Conservation (phyloP, 495 filamentous ascomycete genomes). For the Letharia lupina region DNA sequence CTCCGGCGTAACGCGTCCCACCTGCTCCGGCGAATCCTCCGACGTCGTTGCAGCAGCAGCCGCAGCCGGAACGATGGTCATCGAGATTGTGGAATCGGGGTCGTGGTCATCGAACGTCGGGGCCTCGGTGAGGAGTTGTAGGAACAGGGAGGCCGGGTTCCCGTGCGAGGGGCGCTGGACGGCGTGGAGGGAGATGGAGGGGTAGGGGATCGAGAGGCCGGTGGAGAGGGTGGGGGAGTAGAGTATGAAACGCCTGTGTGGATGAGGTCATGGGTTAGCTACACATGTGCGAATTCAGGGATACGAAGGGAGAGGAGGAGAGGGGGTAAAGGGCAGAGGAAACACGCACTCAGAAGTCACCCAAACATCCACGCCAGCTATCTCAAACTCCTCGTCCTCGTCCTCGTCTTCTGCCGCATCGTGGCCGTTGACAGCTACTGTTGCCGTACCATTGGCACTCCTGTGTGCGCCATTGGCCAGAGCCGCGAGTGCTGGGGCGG, state of each 20-base stretch:
- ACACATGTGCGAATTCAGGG: neutral
- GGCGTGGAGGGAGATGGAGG: conserved; percentile 79
- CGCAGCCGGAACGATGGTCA: conserved; percentile 58
- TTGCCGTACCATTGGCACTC: conserved; percentile 26
- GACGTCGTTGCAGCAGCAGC: neutral
- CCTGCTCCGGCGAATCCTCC: neutral
- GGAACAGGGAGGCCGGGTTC: conserved; percentile 30
- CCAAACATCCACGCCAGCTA: conserved; percentile 59
- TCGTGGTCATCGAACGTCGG: conserved; percentile 49
- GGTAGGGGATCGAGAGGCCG: conserved; percentile 80
- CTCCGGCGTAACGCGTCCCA: conserved; percentile 15
- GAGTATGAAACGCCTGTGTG: conserved; percentile 44
- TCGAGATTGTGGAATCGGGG: conserved; percentile 57
- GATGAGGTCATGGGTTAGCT: neutral
- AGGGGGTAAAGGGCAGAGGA: neutral
- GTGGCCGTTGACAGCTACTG: conserved; percentile 16
- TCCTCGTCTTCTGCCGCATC: conserved; percentile 22
- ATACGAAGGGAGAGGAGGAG: neutral
- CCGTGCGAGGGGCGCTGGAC: conserved; percentile 51
- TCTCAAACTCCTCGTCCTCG: conserved; percentile 38
- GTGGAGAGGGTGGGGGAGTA: conserved; percentile 51
- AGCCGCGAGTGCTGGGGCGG: conserved; percentile 45
- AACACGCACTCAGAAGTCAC: conserved; percentile 64
- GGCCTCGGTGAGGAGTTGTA: conserved; percentile 34
- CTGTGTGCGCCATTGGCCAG: conserved; percentile 27